Evolutionary conservation across 306 rosid genomes (phyloP).

Genomic region (Canavalia gladiata): DNA sequence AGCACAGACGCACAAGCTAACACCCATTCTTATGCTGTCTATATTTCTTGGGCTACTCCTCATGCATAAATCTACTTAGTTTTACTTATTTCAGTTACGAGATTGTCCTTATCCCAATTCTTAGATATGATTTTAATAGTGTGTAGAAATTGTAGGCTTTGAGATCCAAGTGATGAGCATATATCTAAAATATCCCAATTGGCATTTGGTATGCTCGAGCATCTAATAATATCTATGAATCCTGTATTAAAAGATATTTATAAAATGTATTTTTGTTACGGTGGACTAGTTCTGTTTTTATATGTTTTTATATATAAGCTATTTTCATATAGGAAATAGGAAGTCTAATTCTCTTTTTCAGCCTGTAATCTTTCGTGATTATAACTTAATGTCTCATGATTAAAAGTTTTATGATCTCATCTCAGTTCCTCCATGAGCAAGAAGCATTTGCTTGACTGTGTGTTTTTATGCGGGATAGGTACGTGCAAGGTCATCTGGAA

Average conservation of each 20-base stretch:
- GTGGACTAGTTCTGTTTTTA: background rate
- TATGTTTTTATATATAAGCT: background rate
- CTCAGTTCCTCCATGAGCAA: slow-evolving; percentile 13
- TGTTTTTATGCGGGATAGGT: slow-evolving; percentile 52
- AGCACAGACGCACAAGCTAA: slow-evolving; percentile 22
- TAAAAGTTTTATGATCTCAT: background rate
- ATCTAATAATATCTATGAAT: too few relatives aligned
- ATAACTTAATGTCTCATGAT: too few relatives aligned
- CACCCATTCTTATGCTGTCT: slow-evolving; percentile 12
- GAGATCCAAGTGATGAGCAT: background rate
- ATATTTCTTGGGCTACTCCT: slow-evolving; percentile 15
- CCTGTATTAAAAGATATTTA: too few relatives aligned
- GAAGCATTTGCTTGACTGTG: slow-evolving; percentile 4
- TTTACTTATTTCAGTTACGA: slow-evolving; percentile 8
- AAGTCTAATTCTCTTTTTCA: too few relatives aligned
- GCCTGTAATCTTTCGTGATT: too few relatives aligned
- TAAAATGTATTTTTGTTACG: slow-evolving; percentile 17
- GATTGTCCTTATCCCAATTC: background rate
- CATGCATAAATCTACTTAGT: slow-evolving; percentile 22
- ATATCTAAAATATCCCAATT: background rate
- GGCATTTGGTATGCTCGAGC: too few relatives aligned
- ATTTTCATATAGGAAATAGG: too few relatives aligned
- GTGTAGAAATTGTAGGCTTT: slow-evolving; percentile 21
- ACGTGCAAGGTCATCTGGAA: slow-evolving; percentile 18
- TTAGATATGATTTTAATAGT: background rate